Percentiles rank a stretch among this genome's conserved stretches.
Conservation (phyloP, 2,329 filamentous ascomycete genomes). For the Orbilia javanica region DNA sequence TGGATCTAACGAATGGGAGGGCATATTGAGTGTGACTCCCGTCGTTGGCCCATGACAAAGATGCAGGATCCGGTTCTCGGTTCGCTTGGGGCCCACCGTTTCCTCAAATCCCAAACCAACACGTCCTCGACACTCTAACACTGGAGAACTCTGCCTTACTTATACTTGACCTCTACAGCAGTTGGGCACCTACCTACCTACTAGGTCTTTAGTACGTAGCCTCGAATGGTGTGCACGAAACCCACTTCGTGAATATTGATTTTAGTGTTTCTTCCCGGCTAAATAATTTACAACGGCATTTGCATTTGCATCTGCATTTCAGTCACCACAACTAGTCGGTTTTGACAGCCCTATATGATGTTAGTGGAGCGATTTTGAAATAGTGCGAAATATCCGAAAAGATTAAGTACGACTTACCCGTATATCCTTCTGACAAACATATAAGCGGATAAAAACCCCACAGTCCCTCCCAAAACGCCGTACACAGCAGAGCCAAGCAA, state of each 20-base stretch:
- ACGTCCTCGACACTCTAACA: conserved; percentile 25
- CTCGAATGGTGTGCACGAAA: too few relatives aligned
- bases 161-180: too few relatives aligned
- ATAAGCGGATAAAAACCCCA: conserved; percentile 87
- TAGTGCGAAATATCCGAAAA: not conserved
- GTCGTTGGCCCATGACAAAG: not conserved
- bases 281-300: not conserved
- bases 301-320: not conserved
- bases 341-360: conserved; percentile 68
- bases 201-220: too few relatives aligned
- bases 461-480: conserved; percentile 82
- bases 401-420: conserved; percentile 71
- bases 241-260: too few relatives aligned
- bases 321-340: conserved; percentile 66
- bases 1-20: conserved; percentile 40
- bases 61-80: conserved; percentile 46
- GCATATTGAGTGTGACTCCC: conserved; percentile 33
- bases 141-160: not conserved
- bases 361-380: not conserved
- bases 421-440: conserved; percentile 87
- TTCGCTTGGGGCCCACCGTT: conserved; percentile 14
- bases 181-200: too few relatives aligned
- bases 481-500: conserved; percentile 85
- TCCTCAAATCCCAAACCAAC: conserved; percentile 56
- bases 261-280: too few relatives aligned